These are phyloP conservation scores for Anastatica hierochuntica DNA, from an alignment of 345 rosid species.

Conservation along the genomic window DNA sequence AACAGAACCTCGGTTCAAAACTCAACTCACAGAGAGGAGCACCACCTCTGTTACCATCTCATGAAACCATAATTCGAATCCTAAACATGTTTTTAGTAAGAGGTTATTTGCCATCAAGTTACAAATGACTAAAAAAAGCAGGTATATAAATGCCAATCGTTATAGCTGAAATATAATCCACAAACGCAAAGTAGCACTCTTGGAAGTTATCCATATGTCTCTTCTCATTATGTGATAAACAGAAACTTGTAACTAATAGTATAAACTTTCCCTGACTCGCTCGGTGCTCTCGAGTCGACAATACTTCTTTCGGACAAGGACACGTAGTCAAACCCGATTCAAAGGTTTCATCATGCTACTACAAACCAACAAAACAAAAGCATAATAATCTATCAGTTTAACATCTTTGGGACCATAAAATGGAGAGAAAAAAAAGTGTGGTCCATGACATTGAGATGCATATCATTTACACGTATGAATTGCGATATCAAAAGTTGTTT, in stretches of 20 bases:
- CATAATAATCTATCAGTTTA: conserved; percentile 23
- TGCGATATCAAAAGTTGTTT: conserved; percentile 9
- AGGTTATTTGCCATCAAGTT: no score
- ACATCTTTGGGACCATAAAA: conserved; percentile 22
- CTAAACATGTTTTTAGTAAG: no score
- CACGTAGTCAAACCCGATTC: conserved; percentile 21
- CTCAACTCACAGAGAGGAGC: no score
- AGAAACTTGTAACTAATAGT: background rate
- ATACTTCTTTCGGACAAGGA: conserved; percentile 21
- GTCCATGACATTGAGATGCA: conserved; percentile 24
- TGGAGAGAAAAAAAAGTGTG: conserved; percentile 13
- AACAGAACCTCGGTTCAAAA: no score
- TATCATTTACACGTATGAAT: conserved; percentile 27
- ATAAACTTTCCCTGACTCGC: conserved; percentile 15
- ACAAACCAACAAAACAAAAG: conserved; percentile 20
- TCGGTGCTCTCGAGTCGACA: conserved; percentile 20
- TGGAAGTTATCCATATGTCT: conserved; percentile 22
- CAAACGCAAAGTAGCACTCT: conserved; percentile 10
- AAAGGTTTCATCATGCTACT: conserved; percentile 19
- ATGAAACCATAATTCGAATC: no score
- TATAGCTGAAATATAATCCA: conserved; percentile 10
- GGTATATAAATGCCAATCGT: conserved; percentile 10
- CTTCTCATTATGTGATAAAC: background rate
- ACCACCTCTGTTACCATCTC: no score
- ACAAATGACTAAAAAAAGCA: no score